Evolutionary conservation across 2,329 filamentous ascomycete species (phyloP), one percentile per base, ranked within the genome.

Genomic region (Parasarocladium wereldwijsianum): DNA sequence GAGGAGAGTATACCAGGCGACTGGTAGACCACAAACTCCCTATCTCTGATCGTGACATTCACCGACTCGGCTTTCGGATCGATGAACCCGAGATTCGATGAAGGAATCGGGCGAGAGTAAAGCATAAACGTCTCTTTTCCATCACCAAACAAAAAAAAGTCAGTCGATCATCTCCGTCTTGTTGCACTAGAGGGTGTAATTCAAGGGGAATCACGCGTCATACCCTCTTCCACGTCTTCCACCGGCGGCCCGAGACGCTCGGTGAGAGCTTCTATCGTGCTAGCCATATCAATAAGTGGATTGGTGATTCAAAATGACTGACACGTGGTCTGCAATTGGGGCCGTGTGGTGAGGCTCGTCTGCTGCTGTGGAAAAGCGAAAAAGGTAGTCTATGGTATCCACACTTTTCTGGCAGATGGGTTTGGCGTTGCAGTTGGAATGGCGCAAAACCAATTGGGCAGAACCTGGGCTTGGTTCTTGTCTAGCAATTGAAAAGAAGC

Each of bases 1-100:
- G 85, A 93, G 2, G 74, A 75, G 21, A 98, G 66, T 8, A 96
- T 63, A 8, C 74, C 70, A 1, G 85, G 87, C 2, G 84, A 93
- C 52, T 96, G 90, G 37, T 75, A 66, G 41, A 96, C 77, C 19
- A 66, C 70, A 35, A 84, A 72, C 45, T 93, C 81, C 31, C 63
- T 64, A 32, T 65, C 74, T 32, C 62, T 70, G 36, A 96, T 66
- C 19, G 65, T 64, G 34, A 93, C 48, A 9, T 82, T 69, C 20
- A 94, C 51, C 2, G 58, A 54, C 2, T 65, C 49, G 8, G 80
- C 73, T 38, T 68, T 72, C 11, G 79, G 60, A 49, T 93, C 77
- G 38, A 96, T 58, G 53, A 94, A 90, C 45, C 87, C 90, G 8
- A 96, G 73, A 42, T 85, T 76, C 32, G 74, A 70, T 9, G 78